Evolutionary conservation across 192 early-diverging fungal species (phyloP), one percentile per base, ranked within the genome.

Genomic region (Neocallimastix lanati): DNA sequence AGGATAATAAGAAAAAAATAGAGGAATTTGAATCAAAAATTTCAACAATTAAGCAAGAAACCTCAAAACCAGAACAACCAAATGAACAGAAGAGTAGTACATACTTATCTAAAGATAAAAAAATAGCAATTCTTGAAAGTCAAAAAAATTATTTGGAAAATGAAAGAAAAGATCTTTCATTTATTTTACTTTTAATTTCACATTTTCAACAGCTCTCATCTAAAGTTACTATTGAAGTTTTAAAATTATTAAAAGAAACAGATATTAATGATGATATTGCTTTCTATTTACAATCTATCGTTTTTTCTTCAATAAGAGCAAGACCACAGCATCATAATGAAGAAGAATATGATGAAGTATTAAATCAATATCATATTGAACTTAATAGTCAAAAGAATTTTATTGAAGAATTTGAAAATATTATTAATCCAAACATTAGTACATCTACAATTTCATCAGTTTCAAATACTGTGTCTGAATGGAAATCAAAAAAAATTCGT

Each of bases 1-100:
- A 86, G 28, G 82, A 77, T 18, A 82, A 91, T 15, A 85, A 87
- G 33, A 82, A 81, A 29, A 84, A 89, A 77, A 81, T 89, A 50
- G 83, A 0, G 3, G 77, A 82, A 35, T 37, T 83, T 21, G 78
- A 50, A 80, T 92, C 78, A 82, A 82, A 29, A 83, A 83, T 38
- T 78, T 86, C 28, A 85, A 89, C 81, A 91, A 92, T 80, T 82
- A 67, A 67, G 16, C 50, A 67, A 7, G 50, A 67, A 67, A 16
- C 11, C 4, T 25, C 50, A 67, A 67, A 67, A 67, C 50, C 50
- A n/a, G 50, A 67, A 9, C 21, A 67, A n/a, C 9, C 25, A n/a
- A 67, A 67, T 67, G 50, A 67, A 4, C 25, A 25, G n/a, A 67
- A 67, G 3, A n/a, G 9, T 67, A 67, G 50, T 67, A n/a, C 50